Conservation (phyloP, 2,329 filamentous ascomycete genomes). For the Paecilomyces fulvus region DNA sequence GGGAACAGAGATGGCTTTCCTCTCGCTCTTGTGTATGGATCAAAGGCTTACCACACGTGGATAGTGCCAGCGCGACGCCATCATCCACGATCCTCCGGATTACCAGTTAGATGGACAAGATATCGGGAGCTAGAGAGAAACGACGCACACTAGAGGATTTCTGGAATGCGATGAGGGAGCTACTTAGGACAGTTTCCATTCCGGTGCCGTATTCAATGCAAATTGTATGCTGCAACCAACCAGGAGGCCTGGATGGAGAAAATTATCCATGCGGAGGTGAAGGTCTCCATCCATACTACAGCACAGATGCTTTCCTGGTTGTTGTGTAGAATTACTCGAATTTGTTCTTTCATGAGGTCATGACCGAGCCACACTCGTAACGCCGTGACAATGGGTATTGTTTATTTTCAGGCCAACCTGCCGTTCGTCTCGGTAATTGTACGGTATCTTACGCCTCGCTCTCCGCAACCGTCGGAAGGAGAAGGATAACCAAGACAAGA, state of each 20-base stretch:
- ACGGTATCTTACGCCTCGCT: neutral
- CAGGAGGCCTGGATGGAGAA: too few species aligned
- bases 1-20: neutral
- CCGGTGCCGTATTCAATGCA: neutral
- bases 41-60: neutral
- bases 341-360: neutral
- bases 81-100: neutral
- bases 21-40: neutral
- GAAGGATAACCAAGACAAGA: neutral
- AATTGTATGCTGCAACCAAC: neutral
- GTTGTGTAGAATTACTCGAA: neutral
- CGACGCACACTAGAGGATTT: neutral
- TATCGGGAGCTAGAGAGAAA: neutral
- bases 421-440: neutral
- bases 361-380: neutral
- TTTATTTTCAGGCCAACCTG: neutral
- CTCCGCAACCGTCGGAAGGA: neutral
- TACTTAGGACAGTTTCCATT: too few species aligned
- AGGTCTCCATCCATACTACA: neutral
- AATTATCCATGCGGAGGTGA: neutral
- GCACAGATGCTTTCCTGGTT: too few species aligned
- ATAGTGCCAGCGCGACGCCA: neutral
- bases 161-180: neutral
- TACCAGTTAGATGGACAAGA: neutral
- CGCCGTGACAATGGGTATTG: neutral